These are phyloP conservation scores for Aspergillus bertholletiae DNA, from an alignment of 495 filamentous ascomycete genomes.

Conservation along the genomic window DNA sequence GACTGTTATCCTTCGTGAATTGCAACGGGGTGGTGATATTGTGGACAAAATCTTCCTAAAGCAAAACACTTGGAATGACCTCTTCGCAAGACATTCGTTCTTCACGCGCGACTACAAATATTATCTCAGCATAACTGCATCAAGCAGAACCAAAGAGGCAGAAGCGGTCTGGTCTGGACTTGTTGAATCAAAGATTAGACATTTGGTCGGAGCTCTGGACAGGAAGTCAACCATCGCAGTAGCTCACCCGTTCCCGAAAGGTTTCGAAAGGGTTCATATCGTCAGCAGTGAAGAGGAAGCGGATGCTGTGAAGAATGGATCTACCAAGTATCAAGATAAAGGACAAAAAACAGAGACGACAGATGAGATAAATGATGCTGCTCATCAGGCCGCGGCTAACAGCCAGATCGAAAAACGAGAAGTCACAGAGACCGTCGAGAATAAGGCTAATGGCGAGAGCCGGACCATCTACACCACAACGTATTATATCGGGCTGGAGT, in stretches of 20 bases:
- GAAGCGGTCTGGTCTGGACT: slow-evolving; percentile 85
- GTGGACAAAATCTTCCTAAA: slow-evolving; percentile 76
- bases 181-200: slow-evolving; percentile 87
- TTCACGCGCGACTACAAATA: slow-evolving; percentile 92
- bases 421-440: slow-evolving; percentile 33
- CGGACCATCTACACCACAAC: slow-evolving; percentile 76
- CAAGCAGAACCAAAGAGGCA: slow-evolving; percentile 79
- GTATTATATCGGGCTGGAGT: slow-evolving; percentile 82
- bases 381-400: slow-evolving; percentile 47
- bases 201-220: slow-evolving; percentile 79
- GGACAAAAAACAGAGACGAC: slow-evolving; percentile 57
- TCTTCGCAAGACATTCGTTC: slow-evolving; percentile 85
- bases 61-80: slow-evolving; percentile 74
- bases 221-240: slow-evolving; percentile 67
- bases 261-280: slow-evolving; percentile 75
- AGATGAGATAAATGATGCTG: slow-evolving; percentile 53
- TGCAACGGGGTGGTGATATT: slow-evolving; percentile 72
- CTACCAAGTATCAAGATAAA: slow-evolving; percentile 61
- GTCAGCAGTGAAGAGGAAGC: slow-evolving; percentile 70
- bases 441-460: slow-evolving; percentile 31
- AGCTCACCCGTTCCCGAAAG: slow-evolving; percentile 90
- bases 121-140: slow-evolving; percentile 85
- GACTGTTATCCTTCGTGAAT: slow-evolving; percentile 74
- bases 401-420: slow-evolving; percentile 45
- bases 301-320: slow-evolving; percentile 66